Percentiles rank a stretch among this genome's conserved stretches.
Evolutionary conservation across 805 yeast species (phyloP).

Genomic region (Lipomyces kockii): DNA sequence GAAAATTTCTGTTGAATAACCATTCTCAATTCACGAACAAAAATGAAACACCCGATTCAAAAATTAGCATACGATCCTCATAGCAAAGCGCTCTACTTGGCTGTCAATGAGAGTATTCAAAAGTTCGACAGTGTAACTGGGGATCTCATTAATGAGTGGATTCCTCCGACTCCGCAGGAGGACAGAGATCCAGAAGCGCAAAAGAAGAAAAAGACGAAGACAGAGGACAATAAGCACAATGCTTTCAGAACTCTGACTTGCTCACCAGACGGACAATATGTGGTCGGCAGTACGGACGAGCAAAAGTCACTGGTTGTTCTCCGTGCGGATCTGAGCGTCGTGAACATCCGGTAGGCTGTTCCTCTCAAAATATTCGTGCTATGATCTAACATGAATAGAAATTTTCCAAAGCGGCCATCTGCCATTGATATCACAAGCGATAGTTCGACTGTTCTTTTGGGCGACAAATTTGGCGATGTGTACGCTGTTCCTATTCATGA

Average conservation of each 20-base stretch:
- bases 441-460: slow-evolving; percentile 62
- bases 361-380: neutral
- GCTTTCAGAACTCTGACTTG: slow-evolving; percentile 68
- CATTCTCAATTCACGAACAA: neutral
- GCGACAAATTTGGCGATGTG: slow-evolving; percentile 97
- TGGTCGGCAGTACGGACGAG: slow-evolving; percentile 77
- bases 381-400: slow-evolving; percentile 62
- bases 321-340: slow-evolving; percentile 32
- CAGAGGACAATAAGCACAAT: slow-evolving; percentile 51
- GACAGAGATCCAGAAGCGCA: slow-evolving; percentile 10
- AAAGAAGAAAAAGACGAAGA: slow-evolving; percentile 30
- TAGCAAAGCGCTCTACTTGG: slow-evolving; percentile 14
- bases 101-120: slow-evolving; percentile 23
- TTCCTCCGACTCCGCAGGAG: neutral
- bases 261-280: slow-evolving; percentile 56
- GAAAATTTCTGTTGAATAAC: neutral
- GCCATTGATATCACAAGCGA: slow-evolving; percentile 66
- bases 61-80: slow-evolving; percentile 18
- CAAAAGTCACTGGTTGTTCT: slow-evolving; percentile 80
- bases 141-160: slow-evolving; percentile 10
- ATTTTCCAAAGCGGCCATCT: slow-evolving; percentile 91
- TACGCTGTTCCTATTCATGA: slow-evolving; percentile 59
- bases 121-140: slow-evolving; percentile 25
- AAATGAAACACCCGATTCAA: slow-evolving; percentile 37
- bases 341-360: slow-evolving; percentile 7